Conservation (phyloP, 192 early-diverging fungal genomes). For the Coemansia sp. region DNA sequence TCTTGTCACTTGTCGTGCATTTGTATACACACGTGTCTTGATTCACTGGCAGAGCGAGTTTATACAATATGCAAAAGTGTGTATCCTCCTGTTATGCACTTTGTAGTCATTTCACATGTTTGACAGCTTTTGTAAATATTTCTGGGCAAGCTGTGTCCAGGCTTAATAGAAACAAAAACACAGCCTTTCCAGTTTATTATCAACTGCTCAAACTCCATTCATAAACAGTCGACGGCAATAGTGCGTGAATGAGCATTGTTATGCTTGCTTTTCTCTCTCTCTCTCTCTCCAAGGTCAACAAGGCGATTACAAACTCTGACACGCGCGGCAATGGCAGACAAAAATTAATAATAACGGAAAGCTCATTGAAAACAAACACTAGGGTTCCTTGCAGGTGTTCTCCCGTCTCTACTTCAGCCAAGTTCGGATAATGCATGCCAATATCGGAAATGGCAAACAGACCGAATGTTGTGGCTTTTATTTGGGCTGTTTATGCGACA, state of each 20-base stretch:
- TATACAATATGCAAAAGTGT: no score
- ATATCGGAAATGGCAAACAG: neutral
- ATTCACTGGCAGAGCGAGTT: neutral
- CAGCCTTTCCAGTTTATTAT: neutral
- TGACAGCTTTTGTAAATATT: neutral
- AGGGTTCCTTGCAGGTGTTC: slow-evolving; percentile 10
- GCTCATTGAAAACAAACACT: neutral
- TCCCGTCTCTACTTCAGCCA: neutral
- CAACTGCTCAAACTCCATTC: neutral
- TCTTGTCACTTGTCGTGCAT: neutral
- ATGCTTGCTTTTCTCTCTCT: neutral
- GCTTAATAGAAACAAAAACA: neutral
- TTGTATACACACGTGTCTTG: neutral
- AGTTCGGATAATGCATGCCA: neutral
- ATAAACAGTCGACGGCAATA: neutral
- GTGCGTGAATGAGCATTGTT: neutral
- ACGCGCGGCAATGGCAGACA: neutral
- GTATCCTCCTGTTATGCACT: neutral
- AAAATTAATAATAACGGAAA: slow-evolving; percentile 2
- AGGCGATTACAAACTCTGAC: neutral
- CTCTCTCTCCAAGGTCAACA: neutral
- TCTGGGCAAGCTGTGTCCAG: neutral
- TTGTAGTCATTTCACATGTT: neutral
- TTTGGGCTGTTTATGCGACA: neutral
- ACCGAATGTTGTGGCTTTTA: neutral